Evolutionary conservation across 192 early-diverging fungal genomes (phyloP).

Genomic region (Backusella tuberculispora): DNA sequence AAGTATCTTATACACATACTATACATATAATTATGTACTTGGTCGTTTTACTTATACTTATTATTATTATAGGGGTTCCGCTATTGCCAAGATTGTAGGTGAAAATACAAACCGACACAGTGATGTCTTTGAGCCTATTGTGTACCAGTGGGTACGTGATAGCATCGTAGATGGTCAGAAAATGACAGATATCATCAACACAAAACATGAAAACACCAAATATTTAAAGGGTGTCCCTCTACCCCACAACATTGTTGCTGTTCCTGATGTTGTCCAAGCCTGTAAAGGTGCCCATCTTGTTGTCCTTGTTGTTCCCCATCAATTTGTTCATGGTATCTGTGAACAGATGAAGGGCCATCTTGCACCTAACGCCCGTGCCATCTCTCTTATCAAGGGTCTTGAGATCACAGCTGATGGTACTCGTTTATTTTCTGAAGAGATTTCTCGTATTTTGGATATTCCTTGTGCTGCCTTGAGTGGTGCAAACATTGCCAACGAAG

Average conservation of each 20-base stretch:
- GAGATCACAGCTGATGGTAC: conserved; percentile 77
- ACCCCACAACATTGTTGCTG: conserved; percentile 84
- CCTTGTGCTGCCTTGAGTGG: conserved; percentile 86
- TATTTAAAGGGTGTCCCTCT: conserved; percentile 85
- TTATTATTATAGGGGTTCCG: conserved; percentile 76
- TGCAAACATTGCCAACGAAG: conserved; percentile 96
- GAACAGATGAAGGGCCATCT: conserved; percentile 79
- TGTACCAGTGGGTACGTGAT: conserved; percentile 96
- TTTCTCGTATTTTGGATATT: conserved; percentile 77
- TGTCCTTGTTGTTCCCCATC: conserved; percentile 94
- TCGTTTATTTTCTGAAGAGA: conserved; percentile 78
- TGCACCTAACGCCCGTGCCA: conserved; percentile 72
- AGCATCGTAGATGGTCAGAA: conserved; percentile 81
- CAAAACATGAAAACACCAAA: conserved; percentile 88
- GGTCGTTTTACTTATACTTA: neutral
- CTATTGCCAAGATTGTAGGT: conserved; percentile 90
- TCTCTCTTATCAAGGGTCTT: conserved; percentile 90
- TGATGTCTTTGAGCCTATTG: conserved; percentile 71
- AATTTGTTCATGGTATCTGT: conserved; percentile 86
- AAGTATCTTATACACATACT: neutral
- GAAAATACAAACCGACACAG: conserved; percentile 70
- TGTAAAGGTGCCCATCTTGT: conserved; percentile 83
- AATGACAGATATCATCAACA: conserved; percentile 94
- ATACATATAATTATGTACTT: neutral
- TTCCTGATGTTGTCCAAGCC: conserved; percentile 77